A percentile compares a stretch with the other conserved stretches of the same genome.
phyloP scores from a whole-genome alignment of 345 rosid species.

The Leavenworthia alabamica region DNA sequence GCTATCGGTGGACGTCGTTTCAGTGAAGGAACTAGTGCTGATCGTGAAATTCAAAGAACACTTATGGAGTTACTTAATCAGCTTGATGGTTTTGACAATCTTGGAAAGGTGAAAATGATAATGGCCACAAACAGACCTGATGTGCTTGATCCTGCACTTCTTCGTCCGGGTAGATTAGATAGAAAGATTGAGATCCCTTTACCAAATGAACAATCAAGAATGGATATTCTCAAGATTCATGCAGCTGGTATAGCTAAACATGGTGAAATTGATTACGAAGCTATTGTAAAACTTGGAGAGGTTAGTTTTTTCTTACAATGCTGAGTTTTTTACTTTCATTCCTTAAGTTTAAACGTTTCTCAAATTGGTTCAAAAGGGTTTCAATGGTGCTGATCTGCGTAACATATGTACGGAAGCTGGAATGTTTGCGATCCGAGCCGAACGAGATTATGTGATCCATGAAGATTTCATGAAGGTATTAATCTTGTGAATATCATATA shows the following conservation, averaged over 20 bases:
- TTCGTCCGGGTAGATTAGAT: conserved; percentile 89
- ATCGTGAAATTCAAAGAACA: conserved; percentile 96
- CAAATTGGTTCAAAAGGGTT: too few relatives aligned
- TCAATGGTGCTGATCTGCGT: conserved; percentile 95
- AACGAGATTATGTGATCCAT: conserved; percentile 90
- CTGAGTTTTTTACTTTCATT: too few relatives aligned
- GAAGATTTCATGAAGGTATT: conserved; percentile 99
- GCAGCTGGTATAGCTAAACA: conserved; percentile 94
- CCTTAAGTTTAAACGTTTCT: too few relatives aligned
- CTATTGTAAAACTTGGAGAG: conserved; percentile 96
- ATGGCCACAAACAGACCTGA: conserved; percentile 99
- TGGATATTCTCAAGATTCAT: conserved; percentile 94
- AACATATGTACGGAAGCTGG: conserved; percentile 98
- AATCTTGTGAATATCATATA: too few relatives aligned
- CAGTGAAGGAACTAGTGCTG: conserved; percentile 96
- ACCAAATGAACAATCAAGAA: conserved; percentile 95
- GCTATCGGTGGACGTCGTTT: conserved; percentile 98
- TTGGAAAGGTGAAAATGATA: conserved; percentile 98
- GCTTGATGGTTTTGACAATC: conserved; percentile 94
- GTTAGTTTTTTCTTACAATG: conserved; percentile 49
- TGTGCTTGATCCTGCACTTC: conserved; percentile 96
- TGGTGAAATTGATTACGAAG: conserved; percentile 95
- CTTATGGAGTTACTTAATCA: conserved; percentile 97
- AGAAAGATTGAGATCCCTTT: conserved; percentile 92
- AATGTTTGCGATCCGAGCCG: conserved; percentile 94